Evolutionary conservation across 2,329 filamentous ascomycete species (phyloP).

Genomic region (Madurella mycetomatis): DNA sequence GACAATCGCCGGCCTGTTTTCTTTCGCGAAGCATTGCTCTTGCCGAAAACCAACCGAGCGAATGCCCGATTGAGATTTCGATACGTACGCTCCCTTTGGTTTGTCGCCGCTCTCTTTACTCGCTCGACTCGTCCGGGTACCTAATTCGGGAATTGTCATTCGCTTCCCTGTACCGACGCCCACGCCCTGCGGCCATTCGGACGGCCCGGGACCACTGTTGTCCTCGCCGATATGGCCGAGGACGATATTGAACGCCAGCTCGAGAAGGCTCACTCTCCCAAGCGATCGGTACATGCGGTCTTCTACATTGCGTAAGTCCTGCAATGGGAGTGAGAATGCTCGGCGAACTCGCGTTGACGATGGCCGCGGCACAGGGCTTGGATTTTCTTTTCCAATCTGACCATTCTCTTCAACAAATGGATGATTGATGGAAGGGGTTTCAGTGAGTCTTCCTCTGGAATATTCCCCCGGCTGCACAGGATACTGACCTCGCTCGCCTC

Average conservation of each 20-base stretch:
- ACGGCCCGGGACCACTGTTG: background rate
- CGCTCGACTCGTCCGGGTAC: background rate
- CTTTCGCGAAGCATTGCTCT: background rate
- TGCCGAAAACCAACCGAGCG: background rate
- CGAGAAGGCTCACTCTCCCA: slow-evolving; percentile 29
- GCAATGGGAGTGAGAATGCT: background rate
- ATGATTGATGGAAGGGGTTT: slow-evolving; percentile 72
- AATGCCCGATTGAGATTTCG: slow-evolving; percentile 1
- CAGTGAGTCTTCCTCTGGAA: slow-evolving; percentile 48
- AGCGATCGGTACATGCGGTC: slow-evolving; percentile 31
- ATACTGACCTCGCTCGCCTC: slow-evolving; percentile 19
- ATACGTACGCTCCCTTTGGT: background rate
- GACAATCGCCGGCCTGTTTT: background rate
- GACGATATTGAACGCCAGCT: slow-evolving; percentile 22
- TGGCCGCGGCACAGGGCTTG: slow-evolving; percentile 49
- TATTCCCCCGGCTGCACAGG: slow-evolving; percentile 10
- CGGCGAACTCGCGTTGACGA: background rate
- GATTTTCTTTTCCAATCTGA: slow-evolving; percentile 80
- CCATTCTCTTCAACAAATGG: slow-evolving; percentile 92
- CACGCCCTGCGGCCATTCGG: background rate
- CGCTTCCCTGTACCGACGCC: background rate
- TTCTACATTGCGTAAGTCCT: slow-evolving; percentile 34
- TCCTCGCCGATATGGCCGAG: slow-evolving; percentile 16
- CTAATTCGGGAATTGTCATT: background rate
- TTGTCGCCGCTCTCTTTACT: background rate